A percentile compares a stretch with the other conserved stretches of the same genome.
Evolutionary conservation across 2,329 filamentous ascomycete genomes (phyloP).

Genomic region (Paecilomyces fulvus): DNA sequence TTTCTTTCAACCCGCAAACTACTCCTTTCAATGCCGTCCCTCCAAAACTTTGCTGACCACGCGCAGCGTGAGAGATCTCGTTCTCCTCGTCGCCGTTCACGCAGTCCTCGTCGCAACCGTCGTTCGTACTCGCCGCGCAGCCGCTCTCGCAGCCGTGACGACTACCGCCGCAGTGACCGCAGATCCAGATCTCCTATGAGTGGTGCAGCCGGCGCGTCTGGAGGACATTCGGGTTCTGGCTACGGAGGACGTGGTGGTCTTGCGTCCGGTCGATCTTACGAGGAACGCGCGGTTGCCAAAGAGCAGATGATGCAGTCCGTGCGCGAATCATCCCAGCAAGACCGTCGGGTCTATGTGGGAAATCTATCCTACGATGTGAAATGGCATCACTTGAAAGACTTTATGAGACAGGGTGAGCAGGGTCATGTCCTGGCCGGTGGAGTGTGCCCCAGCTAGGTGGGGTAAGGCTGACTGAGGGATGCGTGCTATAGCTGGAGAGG

Average conservation of each 20-base stretch:
- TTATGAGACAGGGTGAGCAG: conserved; percentile 94
- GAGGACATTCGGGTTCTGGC: conserved; percentile 58
- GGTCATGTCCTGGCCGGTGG: conserved; percentile 14
- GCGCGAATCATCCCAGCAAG: conserved; percentile 91
- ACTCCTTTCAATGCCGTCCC: conserved; percentile 12
- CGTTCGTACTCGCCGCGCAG: conserved; percentile 72
- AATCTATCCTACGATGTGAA: conserved; percentile 99
- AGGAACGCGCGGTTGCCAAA: conserved; percentile 74
- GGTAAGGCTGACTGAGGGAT: conserved; percentile 21
- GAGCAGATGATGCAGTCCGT: conserved; percentile 95
- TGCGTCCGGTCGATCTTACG: conserved; percentile 63
- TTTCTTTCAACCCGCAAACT: conserved; percentile 6
- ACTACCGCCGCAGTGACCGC: conserved; percentile 66
- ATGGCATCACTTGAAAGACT: conserved; percentile 99
- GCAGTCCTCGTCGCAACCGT: conserved; percentile 69
- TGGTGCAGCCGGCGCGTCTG: conserved; percentile 57
- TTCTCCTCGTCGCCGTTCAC: conserved; percentile 61
- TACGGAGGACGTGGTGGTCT: conserved; percentile 54
- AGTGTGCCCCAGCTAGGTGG: conserved; percentile 8
- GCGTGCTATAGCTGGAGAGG: conserved; percentile 73
- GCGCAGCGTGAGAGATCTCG: conserved; percentile 68
- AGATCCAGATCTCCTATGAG: conserved; percentile 83
- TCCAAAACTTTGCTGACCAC: conserved; percentile 27
- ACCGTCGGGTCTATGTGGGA: conserved; percentile 98
- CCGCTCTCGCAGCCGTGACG: conserved; percentile 70